A percentile compares a stretch with the other conserved stretches of the same genome.
Evolutionary conservation across 108 stramenopile genomes (phyloP).

Genomic region (Pseudonitzschia delicatissima): DNA sequence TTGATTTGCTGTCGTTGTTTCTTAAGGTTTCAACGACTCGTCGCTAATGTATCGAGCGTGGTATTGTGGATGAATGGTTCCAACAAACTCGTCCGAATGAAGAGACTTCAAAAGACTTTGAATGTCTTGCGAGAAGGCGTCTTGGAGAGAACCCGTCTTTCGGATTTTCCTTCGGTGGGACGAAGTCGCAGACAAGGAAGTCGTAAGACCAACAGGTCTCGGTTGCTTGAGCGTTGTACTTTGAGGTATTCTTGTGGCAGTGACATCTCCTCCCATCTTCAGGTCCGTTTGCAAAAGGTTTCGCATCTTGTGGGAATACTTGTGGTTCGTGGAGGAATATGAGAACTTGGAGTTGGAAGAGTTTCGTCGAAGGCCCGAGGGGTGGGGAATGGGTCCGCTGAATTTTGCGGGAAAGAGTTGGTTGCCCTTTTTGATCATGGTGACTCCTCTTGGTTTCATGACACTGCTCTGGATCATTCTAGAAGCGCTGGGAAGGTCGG

Average conservation of each 20-base stretch:
- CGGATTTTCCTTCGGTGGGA: neutral
- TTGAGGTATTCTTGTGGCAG: neutral
- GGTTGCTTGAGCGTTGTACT: neutral
- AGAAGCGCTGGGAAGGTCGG: neutral
- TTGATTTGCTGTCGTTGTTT: too few species aligned
- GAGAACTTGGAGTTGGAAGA: neutral
- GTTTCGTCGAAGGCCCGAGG: neutral
- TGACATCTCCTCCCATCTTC: neutral
- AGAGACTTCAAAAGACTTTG: slow-evolving; percentile 12
- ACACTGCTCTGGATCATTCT: neutral
- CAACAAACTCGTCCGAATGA: slow-evolving; percentile 24
- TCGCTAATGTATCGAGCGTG: slow-evolving; percentile 16
- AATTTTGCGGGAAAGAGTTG: too few species aligned
- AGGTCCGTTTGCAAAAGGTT: slow-evolving; percentile 7
- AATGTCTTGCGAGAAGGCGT: slow-evolving; percentile 5
- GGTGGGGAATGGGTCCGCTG: neutral
- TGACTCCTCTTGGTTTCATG: neutral
- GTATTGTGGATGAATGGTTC: slow-evolving; percentile 19
- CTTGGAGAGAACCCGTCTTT: neutral
- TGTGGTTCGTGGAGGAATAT: neutral
- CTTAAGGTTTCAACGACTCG: neutral
- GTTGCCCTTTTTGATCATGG: neutral
- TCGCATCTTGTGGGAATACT: slow-evolving; percentile 4
- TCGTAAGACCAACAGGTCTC: neutral
- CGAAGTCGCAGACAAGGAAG: neutral